phyloP scores from a whole-genome alignment of 805 yeast species.

The Lipomyces spencermartinsiae region DNA sequence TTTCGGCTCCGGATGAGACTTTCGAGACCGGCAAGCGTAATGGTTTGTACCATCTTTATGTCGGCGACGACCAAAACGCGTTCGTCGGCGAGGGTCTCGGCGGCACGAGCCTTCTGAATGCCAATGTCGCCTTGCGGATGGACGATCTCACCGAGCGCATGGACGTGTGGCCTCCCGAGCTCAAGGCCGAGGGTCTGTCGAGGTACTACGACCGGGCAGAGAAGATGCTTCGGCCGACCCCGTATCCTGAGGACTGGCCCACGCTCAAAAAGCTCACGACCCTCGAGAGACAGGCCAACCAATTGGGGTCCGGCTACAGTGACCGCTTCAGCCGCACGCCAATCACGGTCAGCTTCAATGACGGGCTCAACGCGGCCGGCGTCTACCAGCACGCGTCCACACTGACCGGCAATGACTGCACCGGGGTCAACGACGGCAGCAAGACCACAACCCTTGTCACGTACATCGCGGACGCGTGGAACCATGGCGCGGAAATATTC shows the following conservation, averaged over 20 bases:
- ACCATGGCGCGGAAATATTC: neutral
- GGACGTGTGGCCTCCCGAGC: neutral
- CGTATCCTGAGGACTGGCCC: neutral
- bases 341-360: neutral
- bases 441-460: neutral
- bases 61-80: neutral
- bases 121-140: neutral
- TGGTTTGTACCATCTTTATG: neutral
- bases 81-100: neutral
- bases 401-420: neutral
- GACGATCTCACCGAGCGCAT: neutral
- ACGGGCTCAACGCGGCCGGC: neutral
- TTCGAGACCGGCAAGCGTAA: neutral
- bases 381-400: neutral
- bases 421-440: constrained; percentile 1
- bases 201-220: neutral
- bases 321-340: neutral
- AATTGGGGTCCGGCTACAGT: neutral
- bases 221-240: neutral
- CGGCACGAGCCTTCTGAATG: neutral
- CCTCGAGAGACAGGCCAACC: neutral
- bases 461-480: neutral
- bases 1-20: neutral
- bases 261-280: neutral
- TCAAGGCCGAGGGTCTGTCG: neutral